Conservation (phyloP, 2,329 filamentous ascomycete species). For the Fusarium nurragi region DNA sequence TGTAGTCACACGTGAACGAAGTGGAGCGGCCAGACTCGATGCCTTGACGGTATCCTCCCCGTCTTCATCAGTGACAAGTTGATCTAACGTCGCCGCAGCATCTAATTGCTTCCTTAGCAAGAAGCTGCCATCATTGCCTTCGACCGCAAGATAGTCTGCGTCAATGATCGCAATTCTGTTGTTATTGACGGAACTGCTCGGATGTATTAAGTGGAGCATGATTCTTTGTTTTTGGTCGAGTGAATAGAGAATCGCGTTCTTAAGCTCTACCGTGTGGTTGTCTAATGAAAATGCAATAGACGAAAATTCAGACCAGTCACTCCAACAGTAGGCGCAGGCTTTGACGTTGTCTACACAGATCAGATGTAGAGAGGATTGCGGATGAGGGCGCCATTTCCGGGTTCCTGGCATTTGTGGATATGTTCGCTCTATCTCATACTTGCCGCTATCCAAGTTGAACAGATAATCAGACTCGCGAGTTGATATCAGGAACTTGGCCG, state of each 20-base stretch:
- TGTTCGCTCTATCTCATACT: slow-evolving; percentile 28
- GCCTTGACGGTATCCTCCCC: background rate
- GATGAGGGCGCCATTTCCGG: slow-evolving; percentile 37
- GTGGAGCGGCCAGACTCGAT: background rate
- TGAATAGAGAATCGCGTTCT: slow-evolving; percentile 34
- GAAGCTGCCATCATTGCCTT: background rate
- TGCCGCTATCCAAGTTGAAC: slow-evolving; percentile 40
- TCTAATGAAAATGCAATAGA: slow-evolving; percentile 17
- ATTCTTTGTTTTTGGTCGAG: slow-evolving; percentile 25
- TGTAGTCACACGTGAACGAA: background rate
- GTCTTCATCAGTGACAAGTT: background rate
- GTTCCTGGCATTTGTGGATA: slow-evolving; percentile 2
- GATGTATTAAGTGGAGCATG: slow-evolving; percentile 18
- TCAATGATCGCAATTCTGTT: slow-evolving; percentile 21
- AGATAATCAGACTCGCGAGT: slow-evolving; percentile 47
- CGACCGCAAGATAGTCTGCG: slow-evolving; percentile 4
- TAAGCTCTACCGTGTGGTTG: slow-evolving; percentile 30
- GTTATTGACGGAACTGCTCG: background rate
- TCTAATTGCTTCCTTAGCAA: background rate
- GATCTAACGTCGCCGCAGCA: background rate
- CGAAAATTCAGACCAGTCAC: slow-evolving; percentile 42
- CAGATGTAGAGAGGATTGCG: slow-evolving; percentile 37
- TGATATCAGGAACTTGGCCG: slow-evolving; percentile 46
- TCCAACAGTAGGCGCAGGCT: slow-evolving; percentile 43
- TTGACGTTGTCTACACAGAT: slow-evolving; percentile 44